phyloP scores from a whole-genome alignment of 1,284 basidiomycete species.

The Hymenochaete sp. region DNA sequence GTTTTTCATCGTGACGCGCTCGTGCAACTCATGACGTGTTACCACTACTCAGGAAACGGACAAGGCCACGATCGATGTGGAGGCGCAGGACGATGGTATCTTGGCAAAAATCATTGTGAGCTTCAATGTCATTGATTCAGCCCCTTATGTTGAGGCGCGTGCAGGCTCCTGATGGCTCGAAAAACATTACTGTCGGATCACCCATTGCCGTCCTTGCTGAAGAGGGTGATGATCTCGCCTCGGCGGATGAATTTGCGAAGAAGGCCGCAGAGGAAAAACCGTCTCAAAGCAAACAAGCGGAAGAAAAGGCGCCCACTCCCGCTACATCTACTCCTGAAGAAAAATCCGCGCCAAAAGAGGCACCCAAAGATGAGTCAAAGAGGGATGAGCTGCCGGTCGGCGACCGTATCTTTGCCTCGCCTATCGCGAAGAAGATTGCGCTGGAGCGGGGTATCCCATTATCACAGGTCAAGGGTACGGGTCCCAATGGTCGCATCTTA shows the following conservation, averaged over 20 bases:
- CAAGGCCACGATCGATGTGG: constrained; percentile 99
- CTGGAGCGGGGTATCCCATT: constrained; percentile 92
- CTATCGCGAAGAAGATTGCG: constrained; percentile 94
- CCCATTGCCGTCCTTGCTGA: constrained; percentile 88
- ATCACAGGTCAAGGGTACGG: constrained; percentile 86
- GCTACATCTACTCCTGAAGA: constrained; percentile 34
- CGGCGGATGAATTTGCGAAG: constrained; percentile 69
- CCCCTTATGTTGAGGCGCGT: constrained; percentile 9
- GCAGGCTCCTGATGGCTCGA: constrained; percentile 76
- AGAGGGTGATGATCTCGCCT: constrained; percentile 88
- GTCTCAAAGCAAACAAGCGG: constrained; percentile 29
- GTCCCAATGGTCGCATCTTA: constrained; percentile 90
- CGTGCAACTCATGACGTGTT: constrained; percentile 16
- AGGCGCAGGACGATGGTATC: constrained; percentile 94
- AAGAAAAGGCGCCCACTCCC: constrained; percentile 29
- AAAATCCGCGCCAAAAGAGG: constrained; percentile 27
- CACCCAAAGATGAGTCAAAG: constrained; percentile 27
- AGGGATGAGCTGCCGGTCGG: constrained; percentile 55
- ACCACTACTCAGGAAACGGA: constrained; percentile 98
- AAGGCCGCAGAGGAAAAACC: constrained; percentile 42
- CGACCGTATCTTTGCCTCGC: constrained; percentile 87
- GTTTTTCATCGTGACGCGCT: constrained; percentile 15
- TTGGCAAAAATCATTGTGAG: constrained; percentile 84
- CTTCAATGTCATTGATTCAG: constrained; percentile 14
- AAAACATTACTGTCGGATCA: constrained; percentile 79